Evolutionary conservation across 2,329 filamentous ascomycete genomes (phyloP).

Genomic region (Corynespora cassiicola): DNA sequence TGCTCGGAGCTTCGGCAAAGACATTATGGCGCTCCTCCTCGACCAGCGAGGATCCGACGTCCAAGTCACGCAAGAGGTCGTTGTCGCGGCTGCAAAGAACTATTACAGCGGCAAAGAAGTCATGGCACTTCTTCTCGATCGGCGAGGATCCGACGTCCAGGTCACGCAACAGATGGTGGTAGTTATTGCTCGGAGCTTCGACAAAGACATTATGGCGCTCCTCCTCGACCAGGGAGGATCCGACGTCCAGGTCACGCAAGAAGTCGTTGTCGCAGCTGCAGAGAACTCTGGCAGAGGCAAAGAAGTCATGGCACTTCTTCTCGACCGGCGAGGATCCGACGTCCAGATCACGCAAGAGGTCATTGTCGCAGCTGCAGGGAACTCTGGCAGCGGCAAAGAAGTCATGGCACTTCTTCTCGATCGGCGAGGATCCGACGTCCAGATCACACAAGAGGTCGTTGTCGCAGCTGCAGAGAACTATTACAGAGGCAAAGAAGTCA

Average conservation of each 20-base stretch:
- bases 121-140: constrained; percentile 10
- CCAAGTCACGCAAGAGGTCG: constrained; percentile 10
- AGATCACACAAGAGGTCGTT: constrained; percentile 10
- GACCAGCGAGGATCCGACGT: constrained; percentile 7
- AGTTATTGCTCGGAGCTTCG: too few species aligned
- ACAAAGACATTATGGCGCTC: too few species aligned
- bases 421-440: constrained; percentile 1
- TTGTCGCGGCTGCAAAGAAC: constrained; percentile 8
- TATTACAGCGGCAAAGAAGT: constrained; percentile 10
- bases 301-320: constrained; percentile 14
- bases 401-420: constrained; percentile 14
- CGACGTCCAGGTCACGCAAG: constrained; percentile 6
- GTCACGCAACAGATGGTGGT: constrained; percentile 7
- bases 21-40: constrained; percentile 14
- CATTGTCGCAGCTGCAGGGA: constrained; percentile 8
- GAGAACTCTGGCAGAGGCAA: constrained; percentile 5
- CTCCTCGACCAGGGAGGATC: too few species aligned
- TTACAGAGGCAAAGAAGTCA: constrained; percentile 4
- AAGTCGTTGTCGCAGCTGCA: constrained; percentile 9
- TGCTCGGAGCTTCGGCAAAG: constrained; percentile 5
- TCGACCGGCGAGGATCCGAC: constrained; percentile 7
- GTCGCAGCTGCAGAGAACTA: constrained; percentile 1
- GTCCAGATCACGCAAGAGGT: constrained; percentile 13
- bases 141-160: constrained; percentile 2
- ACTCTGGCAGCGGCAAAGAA: constrained; percentile 6